A percentile compares a stretch with the other conserved stretches of the same genome.
Evolutionary conservation across 352 stramenopile species (phyloP).

Genomic region (Thalassiosira hispida): DNA sequence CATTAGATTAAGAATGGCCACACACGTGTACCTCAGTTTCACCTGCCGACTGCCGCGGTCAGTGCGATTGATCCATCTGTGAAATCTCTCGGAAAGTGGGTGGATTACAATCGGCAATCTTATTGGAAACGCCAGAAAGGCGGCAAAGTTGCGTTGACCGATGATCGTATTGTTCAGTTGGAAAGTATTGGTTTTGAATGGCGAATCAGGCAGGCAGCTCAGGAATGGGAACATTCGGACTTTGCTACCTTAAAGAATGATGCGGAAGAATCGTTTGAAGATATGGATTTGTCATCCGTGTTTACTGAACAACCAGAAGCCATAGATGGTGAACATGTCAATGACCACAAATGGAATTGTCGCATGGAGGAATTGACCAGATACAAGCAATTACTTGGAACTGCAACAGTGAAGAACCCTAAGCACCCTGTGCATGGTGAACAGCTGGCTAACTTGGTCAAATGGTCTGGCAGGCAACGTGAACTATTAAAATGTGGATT

Average conservation of each 20-base stretch:
- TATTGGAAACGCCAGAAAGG: constrained; percentile 27
- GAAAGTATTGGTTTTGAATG: constrained; percentile 38
- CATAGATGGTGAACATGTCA: not conserved
- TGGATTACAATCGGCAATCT: constrained; percentile 35
- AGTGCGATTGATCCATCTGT: constrained; percentile 5
- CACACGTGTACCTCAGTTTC: constrained; percentile 10
- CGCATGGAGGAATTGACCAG: not conserved
- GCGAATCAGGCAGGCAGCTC: constrained; percentile 4
- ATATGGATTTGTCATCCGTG: constrained; percentile 6
- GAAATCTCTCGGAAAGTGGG: constrained; percentile 29
- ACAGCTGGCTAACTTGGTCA: constrained; percentile 1
- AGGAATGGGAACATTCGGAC: not conserved
- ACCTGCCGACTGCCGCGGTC: not conserved
- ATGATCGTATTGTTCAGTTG: constrained; percentile 8
- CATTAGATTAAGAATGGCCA: not conserved
- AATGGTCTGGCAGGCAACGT: constrained; percentile 18
- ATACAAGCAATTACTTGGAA: constrained; percentile 4
- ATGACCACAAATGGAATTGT: constrained; percentile 24
- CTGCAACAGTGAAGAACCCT: constrained; percentile 8
- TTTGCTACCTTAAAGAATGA: not conserved
- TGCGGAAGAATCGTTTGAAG: not conserved
- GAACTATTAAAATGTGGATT: constrained; percentile 24
- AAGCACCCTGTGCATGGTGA: not conserved
- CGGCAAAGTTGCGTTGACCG: constrained; percentile 21
- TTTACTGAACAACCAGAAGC: constrained; percentile 3